Evolutionary conservation across 176 grass and related monocot species (phyloP).

Genomic region (Zea luxurians): DNA sequence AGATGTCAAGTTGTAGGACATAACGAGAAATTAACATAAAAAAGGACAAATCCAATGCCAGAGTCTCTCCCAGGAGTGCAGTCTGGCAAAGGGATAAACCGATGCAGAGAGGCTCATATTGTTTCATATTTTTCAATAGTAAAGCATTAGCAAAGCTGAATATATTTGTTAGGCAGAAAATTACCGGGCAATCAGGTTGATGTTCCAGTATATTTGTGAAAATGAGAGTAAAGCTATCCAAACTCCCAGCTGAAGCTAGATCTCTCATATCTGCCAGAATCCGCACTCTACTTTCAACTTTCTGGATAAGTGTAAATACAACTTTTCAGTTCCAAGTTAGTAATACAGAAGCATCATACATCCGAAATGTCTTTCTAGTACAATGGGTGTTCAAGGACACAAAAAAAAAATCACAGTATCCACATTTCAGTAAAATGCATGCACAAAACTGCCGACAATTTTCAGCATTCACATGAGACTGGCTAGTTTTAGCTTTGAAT

Average conservation of each 20-base stretch:
- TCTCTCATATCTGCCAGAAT: conserved; percentile 96
- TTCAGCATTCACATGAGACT: conserved; percentile 31
- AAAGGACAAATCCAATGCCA: no score
- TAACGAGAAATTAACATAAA: conserved; percentile 11
- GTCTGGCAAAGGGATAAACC: no score
- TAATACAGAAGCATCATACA: conserved; percentile 19
- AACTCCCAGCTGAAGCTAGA: conserved; percentile 93
- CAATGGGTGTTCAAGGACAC: background rate
- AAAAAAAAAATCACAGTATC: conserved; percentile 16
- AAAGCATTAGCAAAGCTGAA: conserved; percentile 7
- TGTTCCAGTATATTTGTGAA: conserved; percentile 99
- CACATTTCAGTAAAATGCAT: conserved; percentile 30
- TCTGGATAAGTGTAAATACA: conserved; percentile 51
- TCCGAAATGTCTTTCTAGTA: background rate
- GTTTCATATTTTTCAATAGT: conserved; percentile 4
- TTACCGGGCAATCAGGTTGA: conserved; percentile 98
- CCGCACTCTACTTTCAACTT: conserved; percentile 96
- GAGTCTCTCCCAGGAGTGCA: no score
- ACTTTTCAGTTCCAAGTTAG: conserved; percentile 28
- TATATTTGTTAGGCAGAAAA: conserved; percentile 35
- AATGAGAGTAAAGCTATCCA: conserved; percentile 95
- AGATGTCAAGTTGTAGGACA: conserved; percentile 32
- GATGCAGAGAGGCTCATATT: no score
- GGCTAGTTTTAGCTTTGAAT: conserved; percentile 10
- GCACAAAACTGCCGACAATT: background rate